phyloP scores from a whole-genome alignment of 2,329 filamentous ascomycete species.

The Stemphylium beticola region DNA sequence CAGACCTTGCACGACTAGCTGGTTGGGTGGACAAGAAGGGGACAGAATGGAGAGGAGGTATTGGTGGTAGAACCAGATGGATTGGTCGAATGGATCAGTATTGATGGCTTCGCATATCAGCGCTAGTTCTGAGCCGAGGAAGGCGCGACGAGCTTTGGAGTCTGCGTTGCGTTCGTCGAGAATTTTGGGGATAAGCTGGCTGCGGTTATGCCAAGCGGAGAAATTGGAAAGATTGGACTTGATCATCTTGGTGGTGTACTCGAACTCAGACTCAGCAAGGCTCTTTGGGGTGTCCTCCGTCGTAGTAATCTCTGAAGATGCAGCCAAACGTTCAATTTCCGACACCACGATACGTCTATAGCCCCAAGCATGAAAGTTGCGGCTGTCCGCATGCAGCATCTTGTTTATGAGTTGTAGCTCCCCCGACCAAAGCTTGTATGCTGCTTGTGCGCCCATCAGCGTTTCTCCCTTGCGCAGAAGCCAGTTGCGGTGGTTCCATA shows the following conservation, averaged over 20 bases:
- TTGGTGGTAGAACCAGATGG: constrained; percentile 96
- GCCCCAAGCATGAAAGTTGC: constrained; percentile 97
- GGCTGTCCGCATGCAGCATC: constrained; percentile 83
- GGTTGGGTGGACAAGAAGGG: constrained; percentile 59
- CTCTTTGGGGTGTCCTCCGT: constrained; percentile 47
- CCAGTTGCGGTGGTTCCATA: constrained; percentile 97
- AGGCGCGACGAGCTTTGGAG: constrained; percentile 65
- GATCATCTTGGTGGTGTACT: constrained; percentile 91
- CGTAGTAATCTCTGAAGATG: neutral
- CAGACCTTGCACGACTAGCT: constrained; percentile 70
- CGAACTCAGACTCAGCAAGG: constrained; percentile 81
- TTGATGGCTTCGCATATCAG: constrained; percentile 80
- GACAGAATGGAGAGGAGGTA: constrained; percentile 72
- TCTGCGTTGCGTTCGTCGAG: constrained; percentile 73
- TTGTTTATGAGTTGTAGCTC: constrained; percentile 84
- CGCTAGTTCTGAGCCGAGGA: constrained; percentile 79
- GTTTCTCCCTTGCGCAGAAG: constrained; percentile 73
- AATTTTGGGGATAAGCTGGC: constrained; percentile 78
- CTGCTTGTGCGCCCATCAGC: constrained; percentile 62
- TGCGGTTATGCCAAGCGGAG: constrained; percentile 93
- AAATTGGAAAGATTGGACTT: constrained; percentile 88
- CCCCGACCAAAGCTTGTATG: constrained; percentile 77
- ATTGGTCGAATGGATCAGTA: constrained; percentile 91
- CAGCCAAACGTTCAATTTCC: constrained; percentile 69
- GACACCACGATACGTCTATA: constrained; percentile 82